These are phyloP conservation scores for Microbotryum violaceum DNA, from an alignment of 1,284 basidiomycete species.

Conservation along the genomic window DNA sequence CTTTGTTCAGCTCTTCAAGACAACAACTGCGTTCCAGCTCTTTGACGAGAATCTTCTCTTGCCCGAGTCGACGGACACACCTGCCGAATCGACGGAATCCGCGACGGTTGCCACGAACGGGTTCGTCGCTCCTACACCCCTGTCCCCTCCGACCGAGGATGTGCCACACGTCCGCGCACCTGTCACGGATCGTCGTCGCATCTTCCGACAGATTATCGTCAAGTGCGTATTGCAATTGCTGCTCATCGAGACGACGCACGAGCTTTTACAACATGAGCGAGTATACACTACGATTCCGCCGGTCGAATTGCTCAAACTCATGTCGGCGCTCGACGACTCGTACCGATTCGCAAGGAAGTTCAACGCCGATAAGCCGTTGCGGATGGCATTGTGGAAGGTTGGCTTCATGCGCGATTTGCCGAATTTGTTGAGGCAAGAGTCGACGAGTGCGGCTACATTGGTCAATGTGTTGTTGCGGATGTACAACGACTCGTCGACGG, in stretches of 20 bases:
- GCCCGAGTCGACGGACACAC: conserved; percentile 46
- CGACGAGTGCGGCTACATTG: conserved; percentile 87
- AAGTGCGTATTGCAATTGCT: conserved; percentile 97
- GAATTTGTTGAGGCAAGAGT: conserved; percentile 96
- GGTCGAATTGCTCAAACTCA: conserved; percentile 81
- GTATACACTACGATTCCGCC: conserved; percentile 94
- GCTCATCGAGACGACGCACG: conserved; percentile 95
- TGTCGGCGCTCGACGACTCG: conserved; percentile 89
- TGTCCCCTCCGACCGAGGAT: conserved; percentile 48
- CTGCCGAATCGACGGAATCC: conserved; percentile 13
- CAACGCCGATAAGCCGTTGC: conserved; percentile 95
- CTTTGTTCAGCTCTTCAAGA: conserved; percentile 91
- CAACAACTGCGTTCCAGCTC: conserved; percentile 93
- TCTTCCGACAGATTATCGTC: conserved; percentile 99
- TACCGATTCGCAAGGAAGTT: conserved; percentile 96
- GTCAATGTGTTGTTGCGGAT: conserved; percentile 86
- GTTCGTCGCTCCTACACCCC: conserved; percentile 67
- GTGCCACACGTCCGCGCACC: conserved; percentile 36
- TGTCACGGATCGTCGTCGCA: conserved; percentile 61
- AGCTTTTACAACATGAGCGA: conserved; percentile 81
- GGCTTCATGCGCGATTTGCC: conserved; percentile 99
- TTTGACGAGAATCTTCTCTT: conserved; percentile 79
- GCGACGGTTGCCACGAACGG: conserved; percentile 43
- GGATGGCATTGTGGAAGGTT: conserved; percentile 98
- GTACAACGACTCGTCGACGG: conserved; percentile 77